Evolutionary conservation across 441 rosid genomes (phyloP), one percentile per base, ranked within the genome.

Genomic region (Hura crepitans): DNA sequence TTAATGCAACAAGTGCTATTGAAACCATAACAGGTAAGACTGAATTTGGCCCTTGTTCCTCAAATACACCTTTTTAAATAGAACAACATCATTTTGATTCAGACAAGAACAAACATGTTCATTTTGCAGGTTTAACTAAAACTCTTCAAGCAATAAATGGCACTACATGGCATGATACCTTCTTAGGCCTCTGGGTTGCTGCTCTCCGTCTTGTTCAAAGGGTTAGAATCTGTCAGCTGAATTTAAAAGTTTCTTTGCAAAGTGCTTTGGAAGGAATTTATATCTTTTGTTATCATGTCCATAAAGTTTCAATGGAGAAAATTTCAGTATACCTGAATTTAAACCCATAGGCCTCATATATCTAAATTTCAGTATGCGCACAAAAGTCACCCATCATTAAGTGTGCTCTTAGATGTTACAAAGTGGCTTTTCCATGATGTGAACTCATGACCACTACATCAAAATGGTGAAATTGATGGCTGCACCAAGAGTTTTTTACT

Each of bases 171-270:
- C 96, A 89, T 73, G 90, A 91, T 72, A 84, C 98, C 66, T 93
- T 96, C 83, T 78, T 93, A 66, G 93, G 96, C 76, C 85, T 96
- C 74, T 96, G 99, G 99, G 82, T 96, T 79, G 90, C 98, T 59
- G 89, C 98, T 79, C 82, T 96, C 65, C 95, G 99, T 75, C 97
- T 93, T 77, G 87, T 93, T 77, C 99, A 96, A 79, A 86, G 99
- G 97, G 99, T 96, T 82, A 74, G 94, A 64, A 66, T 56, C 69
- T 74, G n/a, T 72, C 61, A n/a, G 23, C 58, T 64, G 61, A 65
- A 74, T 25, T 45, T 22, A 23, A 51, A 56, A 61, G 6, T 78
- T 47, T 46, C 35, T 15, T 20, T 54, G 30, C 30, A 17, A 60
- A 35, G 49, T 75, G 69, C 58, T 68, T 55, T 9, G 49, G 15